A percentile compares a stretch with the other conserved stretches of the same genome.
phyloP scores from a whole-genome alignment of 2,329 filamentous ascomycete species.

The Fusarium sp. region DNA sequence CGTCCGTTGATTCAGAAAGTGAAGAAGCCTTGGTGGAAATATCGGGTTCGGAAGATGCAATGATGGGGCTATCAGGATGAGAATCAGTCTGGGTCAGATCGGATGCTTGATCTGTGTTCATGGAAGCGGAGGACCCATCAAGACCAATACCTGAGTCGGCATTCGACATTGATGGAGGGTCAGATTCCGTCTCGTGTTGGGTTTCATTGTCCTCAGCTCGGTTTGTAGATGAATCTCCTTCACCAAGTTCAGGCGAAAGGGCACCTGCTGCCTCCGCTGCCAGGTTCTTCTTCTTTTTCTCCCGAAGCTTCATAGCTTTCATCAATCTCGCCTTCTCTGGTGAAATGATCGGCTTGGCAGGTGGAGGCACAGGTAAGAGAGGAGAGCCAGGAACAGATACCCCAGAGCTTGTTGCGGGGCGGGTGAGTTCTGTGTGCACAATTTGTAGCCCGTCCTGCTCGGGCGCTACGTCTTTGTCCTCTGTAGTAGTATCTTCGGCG shows the following conservation, averaged over 20 bases:
- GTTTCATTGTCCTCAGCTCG: constrained; percentile 42
- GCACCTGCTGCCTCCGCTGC: constrained; percentile 45
- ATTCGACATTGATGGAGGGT: constrained; percentile 56
- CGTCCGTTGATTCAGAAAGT: constrained; percentile 72
- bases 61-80: constrained; percentile 68
- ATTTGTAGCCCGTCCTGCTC: constrained; percentile 51
- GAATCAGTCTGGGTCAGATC: constrained; percentile 67
- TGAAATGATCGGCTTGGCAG: constrained; percentile 70
- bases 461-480: constrained; percentile 54
- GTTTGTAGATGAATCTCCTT: constrained; percentile 42
- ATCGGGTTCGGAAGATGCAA: constrained; percentile 66
- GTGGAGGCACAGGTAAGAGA: constrained; percentile 57
- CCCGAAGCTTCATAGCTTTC: constrained; percentile 92
- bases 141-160: constrained; percentile 69
- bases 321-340: constrained; percentile 92
- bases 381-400: constrained; percentile 57
- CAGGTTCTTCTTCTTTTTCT: constrained; percentile 72
- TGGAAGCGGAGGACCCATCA: constrained; percentile 58
- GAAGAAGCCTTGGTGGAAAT: constrained; percentile 75
- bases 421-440: constrained; percentile 41
- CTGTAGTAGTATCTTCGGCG: constrained; percentile 54
- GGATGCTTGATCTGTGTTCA: constrained; percentile 61
- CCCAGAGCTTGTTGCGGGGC: constrained; percentile 62
- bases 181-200: constrained; percentile 41
- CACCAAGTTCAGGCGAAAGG: constrained; percentile 36